Conservation (phyloP, 169 alveolate species). For the Plasmodium gonderi region DNA sequence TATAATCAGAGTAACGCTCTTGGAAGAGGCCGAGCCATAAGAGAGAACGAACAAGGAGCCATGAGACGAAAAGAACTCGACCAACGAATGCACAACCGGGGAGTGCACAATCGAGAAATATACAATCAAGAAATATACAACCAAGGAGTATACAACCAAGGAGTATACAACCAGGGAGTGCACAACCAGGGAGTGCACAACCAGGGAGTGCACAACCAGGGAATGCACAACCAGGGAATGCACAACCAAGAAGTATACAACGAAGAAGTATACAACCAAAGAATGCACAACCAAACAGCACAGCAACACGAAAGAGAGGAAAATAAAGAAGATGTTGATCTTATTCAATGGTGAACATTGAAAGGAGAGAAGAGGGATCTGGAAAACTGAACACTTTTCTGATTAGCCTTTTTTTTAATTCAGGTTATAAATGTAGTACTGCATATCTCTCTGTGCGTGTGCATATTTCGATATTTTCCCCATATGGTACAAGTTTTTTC, state of each 20-base stretch:
- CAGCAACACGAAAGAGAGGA: not conserved
- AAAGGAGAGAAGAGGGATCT: not conserved
- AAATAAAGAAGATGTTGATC: not conserved
- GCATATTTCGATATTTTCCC: too few relatives aligned
- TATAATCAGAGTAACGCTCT: not conserved
- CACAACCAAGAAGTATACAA: not conserved
- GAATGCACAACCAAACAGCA: not conserved
- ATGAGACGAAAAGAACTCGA: too few relatives aligned
- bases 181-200: not conserved
- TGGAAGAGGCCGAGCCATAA: too few relatives aligned
- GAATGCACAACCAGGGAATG: not conserved
- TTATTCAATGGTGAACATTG: not conserved
- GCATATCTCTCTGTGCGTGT: too few relatives aligned
- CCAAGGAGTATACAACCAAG: not conserved
- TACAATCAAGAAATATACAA: not conserved
- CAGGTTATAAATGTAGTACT: too few relatives aligned
- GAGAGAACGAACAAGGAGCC: too few relatives aligned
- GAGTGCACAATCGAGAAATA: not conserved
- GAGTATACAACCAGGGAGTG: not conserved
- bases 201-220: not conserved
- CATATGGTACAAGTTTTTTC: too few relatives aligned
- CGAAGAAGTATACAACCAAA: not conserved
- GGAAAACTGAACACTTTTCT: too few relatives aligned
- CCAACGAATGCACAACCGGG: not conserved
- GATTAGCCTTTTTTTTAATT: too few relatives aligned